Evolutionary conservation across 1,139 yeast genomes (phyloP).

Genomic region (Hyphopichia pseudoburtonii): DNA sequence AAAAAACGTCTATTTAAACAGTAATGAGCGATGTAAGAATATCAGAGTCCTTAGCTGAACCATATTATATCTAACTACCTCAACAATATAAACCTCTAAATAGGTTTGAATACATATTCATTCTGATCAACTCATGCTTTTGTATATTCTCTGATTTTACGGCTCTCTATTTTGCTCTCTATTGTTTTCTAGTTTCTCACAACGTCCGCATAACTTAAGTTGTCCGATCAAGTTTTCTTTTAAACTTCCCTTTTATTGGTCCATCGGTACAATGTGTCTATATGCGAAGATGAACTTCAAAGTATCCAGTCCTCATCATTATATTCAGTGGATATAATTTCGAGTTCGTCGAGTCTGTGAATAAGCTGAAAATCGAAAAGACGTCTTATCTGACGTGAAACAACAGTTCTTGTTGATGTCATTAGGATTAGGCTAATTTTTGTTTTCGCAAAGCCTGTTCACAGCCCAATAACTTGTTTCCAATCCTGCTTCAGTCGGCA

Average conservation of each 20-base stretch:
- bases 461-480: neutral
- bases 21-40: no score
- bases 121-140: neutral
- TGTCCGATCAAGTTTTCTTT: slow-evolving; percentile 33
- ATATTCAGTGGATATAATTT: slow-evolving; percentile 8
- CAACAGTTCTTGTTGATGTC: neutral
- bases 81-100: neutral
- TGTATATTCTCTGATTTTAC: neutral
- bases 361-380: no score
- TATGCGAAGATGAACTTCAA: slow-evolving; percentile 39
- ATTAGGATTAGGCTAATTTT: neutral
- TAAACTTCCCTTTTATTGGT: slow-evolving; percentile 19
- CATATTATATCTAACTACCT: neutral
- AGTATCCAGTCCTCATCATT: slow-evolving; percentile 5
- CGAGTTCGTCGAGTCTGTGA: slow-evolving; percentile 2
- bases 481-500: neutral
- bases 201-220: slow-evolving; percentile 50
- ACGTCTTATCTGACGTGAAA: no score
- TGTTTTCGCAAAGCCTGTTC: no score
- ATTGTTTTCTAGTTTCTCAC: neutral
- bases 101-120: neutral
- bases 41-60: neutral
- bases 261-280: slow-evolving; percentile 54
- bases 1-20: no score
- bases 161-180: no score